Evolutionary conservation across 306 rosid species (phyloP).

Genomic region (Pterocarpus santalinus): DNA sequence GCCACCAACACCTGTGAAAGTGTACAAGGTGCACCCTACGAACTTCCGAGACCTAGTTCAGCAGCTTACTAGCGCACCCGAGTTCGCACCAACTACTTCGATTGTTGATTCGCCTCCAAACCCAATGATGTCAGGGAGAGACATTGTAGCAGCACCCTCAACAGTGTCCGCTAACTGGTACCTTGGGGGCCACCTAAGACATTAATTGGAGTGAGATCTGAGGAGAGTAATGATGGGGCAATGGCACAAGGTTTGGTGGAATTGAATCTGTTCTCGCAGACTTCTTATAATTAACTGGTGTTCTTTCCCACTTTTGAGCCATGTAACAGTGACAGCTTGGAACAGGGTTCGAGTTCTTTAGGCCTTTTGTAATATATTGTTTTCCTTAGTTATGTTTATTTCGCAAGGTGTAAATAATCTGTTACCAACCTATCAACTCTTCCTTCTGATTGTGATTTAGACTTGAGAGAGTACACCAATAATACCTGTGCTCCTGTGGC

Average conservation of each 20-base stretch:
- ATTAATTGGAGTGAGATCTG: constrained; percentile 18
- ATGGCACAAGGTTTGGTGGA: constrained; percentile 41
- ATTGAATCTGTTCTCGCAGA: constrained; percentile 59
- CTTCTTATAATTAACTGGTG: too few species aligned
- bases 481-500: too few species aligned
- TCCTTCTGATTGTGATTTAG: background rate
- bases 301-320: too few species aligned
- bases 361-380: background rate
- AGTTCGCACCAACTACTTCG: constrained; percentile 42
- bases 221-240: background rate
- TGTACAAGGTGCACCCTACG: constrained; percentile 80
- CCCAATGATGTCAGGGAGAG: constrained; percentile 5
- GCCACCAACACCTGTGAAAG: constrained; percentile 59
- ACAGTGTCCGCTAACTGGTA: constrained; percentile 35
- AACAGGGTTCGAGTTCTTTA: constrained; percentile 37
- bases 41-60: constrained; percentile 82
- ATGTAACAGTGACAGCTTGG: background rate
- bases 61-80: constrained; percentile 75
- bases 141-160: background rate
- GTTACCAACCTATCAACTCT: background rate
- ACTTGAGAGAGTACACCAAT: background rate
- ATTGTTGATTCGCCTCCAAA: background rate
- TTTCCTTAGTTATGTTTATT: background rate
- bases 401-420: constrained; percentile 6
- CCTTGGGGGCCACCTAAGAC: constrained; percentile 42